phyloP scores from a whole-genome alignment of 306 rosid species.

The Sphenostylis stenocarpa region DNA sequence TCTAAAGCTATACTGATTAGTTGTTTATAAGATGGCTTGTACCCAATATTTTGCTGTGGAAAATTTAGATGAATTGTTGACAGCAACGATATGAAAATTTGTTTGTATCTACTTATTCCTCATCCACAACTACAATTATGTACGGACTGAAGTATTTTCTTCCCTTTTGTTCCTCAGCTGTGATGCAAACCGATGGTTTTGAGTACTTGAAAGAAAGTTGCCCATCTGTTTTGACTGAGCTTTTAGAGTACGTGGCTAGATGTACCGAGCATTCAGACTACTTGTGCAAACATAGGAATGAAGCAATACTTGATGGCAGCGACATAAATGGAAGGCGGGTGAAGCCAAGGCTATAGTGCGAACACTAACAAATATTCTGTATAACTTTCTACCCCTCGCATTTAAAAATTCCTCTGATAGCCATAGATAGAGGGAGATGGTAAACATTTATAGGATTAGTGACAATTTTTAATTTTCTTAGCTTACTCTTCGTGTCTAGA shows the following conservation, averaged over 20 bases:
- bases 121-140: not conserved
- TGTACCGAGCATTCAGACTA: conserved; percentile 65
- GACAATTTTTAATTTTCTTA: conserved; percentile 27
- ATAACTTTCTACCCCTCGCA: conserved; percentile 17
- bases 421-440: conserved; percentile 35
- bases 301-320: conserved; percentile 72
- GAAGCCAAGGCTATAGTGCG: conserved; percentile 73
- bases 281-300: conserved; percentile 64
- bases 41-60: not conserved
- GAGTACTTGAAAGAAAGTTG: conserved; percentile 89
- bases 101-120: not conserved
- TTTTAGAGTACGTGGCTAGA: conserved; percentile 88
- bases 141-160: conserved; percentile 12
- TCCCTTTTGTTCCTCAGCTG: conserved; percentile 50
- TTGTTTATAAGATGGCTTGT: too few relatives aligned
- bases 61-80: too few relatives aligned
- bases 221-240: conserved; percentile 77
- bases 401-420: conserved; percentile 25
- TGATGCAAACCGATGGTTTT: conserved; percentile 91
- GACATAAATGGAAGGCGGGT: conserved; percentile 90
- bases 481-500: conserved; percentile 34
- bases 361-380: conserved; percentile 27
- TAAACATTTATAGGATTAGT: conserved; percentile 40
- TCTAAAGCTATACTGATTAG: too few relatives aligned
- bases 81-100: too few relatives aligned